Evolutionary conservation across 495 filamentous ascomycete genomes (phyloP), one percentile per base, ranked within the genome.

Genomic region (Annulohypoxylon nitens): DNA sequence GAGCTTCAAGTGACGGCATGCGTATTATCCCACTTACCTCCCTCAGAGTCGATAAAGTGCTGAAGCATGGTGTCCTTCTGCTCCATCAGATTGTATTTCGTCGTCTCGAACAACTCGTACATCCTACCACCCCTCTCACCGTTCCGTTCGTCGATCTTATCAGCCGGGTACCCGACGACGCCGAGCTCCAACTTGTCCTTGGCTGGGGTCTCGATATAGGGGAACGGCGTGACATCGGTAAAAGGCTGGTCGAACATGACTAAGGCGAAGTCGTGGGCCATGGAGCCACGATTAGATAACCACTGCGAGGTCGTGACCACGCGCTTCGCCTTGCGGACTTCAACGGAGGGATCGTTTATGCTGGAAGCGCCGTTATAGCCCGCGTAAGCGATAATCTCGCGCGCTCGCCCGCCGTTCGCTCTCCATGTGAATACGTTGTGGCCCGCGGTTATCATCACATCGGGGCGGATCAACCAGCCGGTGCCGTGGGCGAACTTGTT

Each of bases 81-180:
- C 6, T 73, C 43, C 18, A 70, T 66, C 18, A 81, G 62, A 59
- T 79, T 77, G 64, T 70, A 83, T 14, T 74, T 30, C 1, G 69
- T 73, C 18, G 10, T 57, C 30, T 64, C 36, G 55, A 80, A 83
- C 67, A 79, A 65, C 57, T 83, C 81, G 45, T 81, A 82, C 82
- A 84, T 84, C 8, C 74, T 53, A 10, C 80, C 81, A 18, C 79
- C 82, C 47, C 77, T 68, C 67, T 84, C 82, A 26, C 66, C 66
- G 25, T 60, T 58, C 23, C 41, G n/a, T 4, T 12, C 64, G 26
- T 78, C 62, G 16, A 30, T 26, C 65, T 76, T 71, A 64, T 84
- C 82, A 37, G 71, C 82, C n/a, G 82, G 82, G 75, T 83, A 84
- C 50, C 81, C 82, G 23, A 84, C 82, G 36, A 83, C 79, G 30